phyloP scores from a whole-genome alignment of 208 protist species.

The Angomonas desouzai region DNA sequence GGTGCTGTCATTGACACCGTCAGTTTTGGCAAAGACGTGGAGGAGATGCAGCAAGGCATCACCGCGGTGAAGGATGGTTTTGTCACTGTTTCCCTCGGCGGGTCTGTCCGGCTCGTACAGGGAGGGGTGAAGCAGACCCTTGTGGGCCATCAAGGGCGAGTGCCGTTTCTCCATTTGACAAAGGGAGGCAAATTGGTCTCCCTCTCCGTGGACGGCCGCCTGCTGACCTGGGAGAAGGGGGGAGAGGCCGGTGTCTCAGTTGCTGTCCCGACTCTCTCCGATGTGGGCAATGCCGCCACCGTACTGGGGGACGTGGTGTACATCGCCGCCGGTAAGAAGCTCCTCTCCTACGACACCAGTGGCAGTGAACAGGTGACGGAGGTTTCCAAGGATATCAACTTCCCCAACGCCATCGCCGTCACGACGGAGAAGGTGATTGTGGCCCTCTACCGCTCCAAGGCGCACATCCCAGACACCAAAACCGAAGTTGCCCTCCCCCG shows the following conservation, averaged over 20 bases:
- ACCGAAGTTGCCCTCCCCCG: not conserved
- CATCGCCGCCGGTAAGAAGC: conserved; percentile 20
- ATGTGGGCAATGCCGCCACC: conserved; percentile 17
- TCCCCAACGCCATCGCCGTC: conserved; percentile 19
- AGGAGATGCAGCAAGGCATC: conserved; percentile 45
- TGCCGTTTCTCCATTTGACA: conserved; percentile 23
- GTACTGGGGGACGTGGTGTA: conserved; percentile 16
- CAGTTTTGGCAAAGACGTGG: conserved; percentile 20
- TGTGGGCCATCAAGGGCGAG: conserved; percentile 32
- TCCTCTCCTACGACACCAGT: conserved; percentile 14
- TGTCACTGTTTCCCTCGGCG: conserved; percentile 28
- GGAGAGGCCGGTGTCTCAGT: not conserved
- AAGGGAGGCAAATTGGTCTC: conserved; percentile 21
- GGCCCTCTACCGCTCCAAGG: not conserved
- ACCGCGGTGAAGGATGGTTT: conserved; percentile 21
- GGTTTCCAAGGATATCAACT: conserved; percentile 11
- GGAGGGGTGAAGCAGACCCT: conserved; percentile 14
- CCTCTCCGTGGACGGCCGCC: conserved; percentile 27
- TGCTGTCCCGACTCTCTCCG: not conserved
- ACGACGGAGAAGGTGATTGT: not conserved
- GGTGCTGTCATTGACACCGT: conserved; percentile 13
- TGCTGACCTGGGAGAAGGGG: conserved; percentile 16
- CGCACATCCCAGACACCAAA: not conserved
- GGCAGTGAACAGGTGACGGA: conserved; percentile 11
- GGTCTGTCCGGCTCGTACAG: conserved; percentile 23